phyloP scores from a whole-genome alignment of 371 early-diverging fungal genomes.

The Capillidium rhysosporum region DNA sequence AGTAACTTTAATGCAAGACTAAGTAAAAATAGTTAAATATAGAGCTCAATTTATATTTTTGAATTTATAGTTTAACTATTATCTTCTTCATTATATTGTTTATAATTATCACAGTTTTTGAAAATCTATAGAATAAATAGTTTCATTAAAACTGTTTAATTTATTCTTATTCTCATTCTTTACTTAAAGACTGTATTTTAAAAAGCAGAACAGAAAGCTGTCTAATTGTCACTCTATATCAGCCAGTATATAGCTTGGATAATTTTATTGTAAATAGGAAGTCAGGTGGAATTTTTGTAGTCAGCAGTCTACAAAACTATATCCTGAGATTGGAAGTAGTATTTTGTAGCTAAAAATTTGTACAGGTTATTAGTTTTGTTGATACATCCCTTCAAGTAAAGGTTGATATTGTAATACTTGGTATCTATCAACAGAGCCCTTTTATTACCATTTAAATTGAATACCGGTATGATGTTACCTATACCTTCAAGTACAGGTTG shows the following conservation, averaged over 20 bases:
- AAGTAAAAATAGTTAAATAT: constrained; percentile 76
- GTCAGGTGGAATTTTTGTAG: constrained; percentile 21
- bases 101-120: constrained; percentile 33
- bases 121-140: constrained; percentile 57
- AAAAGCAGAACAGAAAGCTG: constrained; percentile 32
- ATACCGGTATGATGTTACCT: constrained; percentile 9
- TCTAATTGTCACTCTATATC: constrained; percentile 27
- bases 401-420: constrained; percentile 46
- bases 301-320: constrained; percentile 34
- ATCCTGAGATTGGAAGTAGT: constrained; percentile 18
- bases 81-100: constrained; percentile 35
- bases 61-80: constrained; percentile 44
- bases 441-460: constrained; percentile 48
- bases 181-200: constrained; percentile 10
- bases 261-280: constrained; percentile 34
- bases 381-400: constrained; percentile 34
- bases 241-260: constrained; percentile 36
- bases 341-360: constrained; percentile 20
- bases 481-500: neutral
- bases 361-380: constrained; percentile 36
- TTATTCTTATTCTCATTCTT: constrained; percentile 33
- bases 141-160: constrained; percentile 43
- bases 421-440: constrained; percentile 77
- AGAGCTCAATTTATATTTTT: constrained; percentile 59
- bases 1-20: constrained; percentile 78